These are phyloP conservation scores for Clonostachys rhizophaga DNA, from an alignment of 2,329 filamentous ascomycete genomes.

Conservation along the genomic window DNA sequence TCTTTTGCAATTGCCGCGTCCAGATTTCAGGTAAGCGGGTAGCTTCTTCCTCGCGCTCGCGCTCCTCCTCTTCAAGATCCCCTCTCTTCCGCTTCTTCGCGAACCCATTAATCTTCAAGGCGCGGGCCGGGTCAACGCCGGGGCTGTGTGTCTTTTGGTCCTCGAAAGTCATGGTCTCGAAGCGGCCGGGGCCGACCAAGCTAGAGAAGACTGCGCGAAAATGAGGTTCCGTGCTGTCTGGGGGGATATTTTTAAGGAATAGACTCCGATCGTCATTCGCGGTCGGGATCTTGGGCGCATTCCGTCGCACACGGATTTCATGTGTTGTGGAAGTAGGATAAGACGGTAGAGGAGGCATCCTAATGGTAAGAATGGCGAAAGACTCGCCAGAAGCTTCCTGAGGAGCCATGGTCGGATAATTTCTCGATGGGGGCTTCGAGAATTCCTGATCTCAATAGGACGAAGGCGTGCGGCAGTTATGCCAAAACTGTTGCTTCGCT, in stretches of 20 bases:
- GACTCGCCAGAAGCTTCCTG: constrained; percentile 30
- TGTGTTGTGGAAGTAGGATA: constrained; percentile 63
- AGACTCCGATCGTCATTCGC: constrained; percentile 72
- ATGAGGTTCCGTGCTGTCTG: constrained; percentile 75
- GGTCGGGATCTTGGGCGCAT: constrained; percentile 74
- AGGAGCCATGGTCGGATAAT: too few species aligned
- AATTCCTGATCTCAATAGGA: too few species aligned
- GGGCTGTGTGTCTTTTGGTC: constrained; percentile 40
- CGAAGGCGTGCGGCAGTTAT: too few species aligned
- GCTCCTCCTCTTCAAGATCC: constrained; percentile 50
- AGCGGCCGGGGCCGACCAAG: constrained; percentile 71
- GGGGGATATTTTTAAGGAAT: constrained; percentile 86
- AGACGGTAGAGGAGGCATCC: constrained; percentile 58
- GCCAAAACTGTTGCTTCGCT: too few species aligned
- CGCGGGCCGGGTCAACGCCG: constrained; percentile 44
- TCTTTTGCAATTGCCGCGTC: constrained; percentile 64
- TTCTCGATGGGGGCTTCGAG: too few species aligned
- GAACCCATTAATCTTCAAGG: constrained; percentile 24
- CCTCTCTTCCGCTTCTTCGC: constrained; percentile 33
- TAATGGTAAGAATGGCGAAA: constrained; percentile 66
- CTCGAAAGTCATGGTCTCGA: constrained; percentile 76
- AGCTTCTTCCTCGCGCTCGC: constrained; percentile 48
- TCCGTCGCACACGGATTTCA: constrained; percentile 81
- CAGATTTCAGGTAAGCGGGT: constrained; percentile 66
- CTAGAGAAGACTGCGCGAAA: constrained; percentile 71